Evolutionary conservation across 805 yeast species (phyloP).

Genomic region (Candida ascalaphidarum): DNA sequence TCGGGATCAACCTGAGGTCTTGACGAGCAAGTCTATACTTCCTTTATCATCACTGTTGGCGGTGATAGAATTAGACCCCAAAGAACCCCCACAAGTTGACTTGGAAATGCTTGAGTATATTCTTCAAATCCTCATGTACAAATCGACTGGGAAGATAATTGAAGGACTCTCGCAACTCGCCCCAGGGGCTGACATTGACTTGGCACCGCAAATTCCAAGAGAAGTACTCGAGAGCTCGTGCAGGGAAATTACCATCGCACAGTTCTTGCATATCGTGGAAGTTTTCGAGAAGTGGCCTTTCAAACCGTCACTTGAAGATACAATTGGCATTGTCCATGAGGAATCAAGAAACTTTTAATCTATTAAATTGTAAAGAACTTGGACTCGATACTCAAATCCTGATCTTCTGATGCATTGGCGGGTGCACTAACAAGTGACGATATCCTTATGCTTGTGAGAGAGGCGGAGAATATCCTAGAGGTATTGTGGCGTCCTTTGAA

Average conservation of each 20-base stretch:
- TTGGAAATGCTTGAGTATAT: slow-evolving; percentile 61
- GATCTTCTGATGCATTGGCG: no score
- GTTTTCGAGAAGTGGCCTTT: slow-evolving; percentile 76
- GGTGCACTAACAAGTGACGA: no score
- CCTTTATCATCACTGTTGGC: slow-evolving; percentile 35
- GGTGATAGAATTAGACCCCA: slow-evolving; percentile 48
- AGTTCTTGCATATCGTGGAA: slow-evolving; percentile 42
- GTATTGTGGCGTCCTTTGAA: no score
- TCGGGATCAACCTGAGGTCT: slow-evolving; percentile 27
- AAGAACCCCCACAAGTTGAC: slow-evolving; percentile 27
- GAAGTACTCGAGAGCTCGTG: slow-evolving; percentile 38
- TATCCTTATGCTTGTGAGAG: no score
- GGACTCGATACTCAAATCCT: no score
- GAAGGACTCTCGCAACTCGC: slow-evolving; percentile 53
- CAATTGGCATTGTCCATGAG: slow-evolving; percentile 6
- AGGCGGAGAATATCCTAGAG: no score
- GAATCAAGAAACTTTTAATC: no score
- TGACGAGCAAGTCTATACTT: slow-evolving; percentile 17
- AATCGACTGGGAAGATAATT: slow-evolving; percentile 32
- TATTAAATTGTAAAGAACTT: no score
- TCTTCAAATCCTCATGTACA: slow-evolving; percentile 20
- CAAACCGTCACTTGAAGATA: slow-evolving; percentile 45
- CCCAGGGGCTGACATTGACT: slow-evolving; percentile 69
- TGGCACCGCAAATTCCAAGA: slow-evolving; percentile 14
- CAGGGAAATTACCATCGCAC: slow-evolving; percentile 42